Evolutionary conservation across 129 eudicot genomes (phyloP).

Genomic region (Saposhnikovia divaricata): DNA sequence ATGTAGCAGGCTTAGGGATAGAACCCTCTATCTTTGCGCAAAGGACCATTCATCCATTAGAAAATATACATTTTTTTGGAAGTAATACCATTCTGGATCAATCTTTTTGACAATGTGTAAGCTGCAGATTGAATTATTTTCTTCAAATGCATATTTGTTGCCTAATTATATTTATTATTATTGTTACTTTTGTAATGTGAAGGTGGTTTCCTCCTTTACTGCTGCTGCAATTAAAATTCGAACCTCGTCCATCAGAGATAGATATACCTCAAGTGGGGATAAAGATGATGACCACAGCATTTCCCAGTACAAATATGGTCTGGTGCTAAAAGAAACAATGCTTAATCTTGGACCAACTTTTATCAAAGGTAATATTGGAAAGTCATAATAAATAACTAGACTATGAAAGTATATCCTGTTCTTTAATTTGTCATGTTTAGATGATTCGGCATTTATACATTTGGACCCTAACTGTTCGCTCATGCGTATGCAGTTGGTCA

Average conservation of each 20-base stretch:
- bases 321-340: conserved; percentile 88
- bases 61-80: not conserved
- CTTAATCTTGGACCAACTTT: conserved; percentile 88
- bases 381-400: not conserved
- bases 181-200: conserved; percentile 2
- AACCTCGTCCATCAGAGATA: conserved; percentile 28
- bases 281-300: conserved; percentile 28
- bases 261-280: conserved; percentile 26
- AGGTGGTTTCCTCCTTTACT: conserved; percentile 77
- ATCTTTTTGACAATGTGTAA: not conserved
- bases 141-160: conserved; percentile 14
- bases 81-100: not conserved
- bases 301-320: conserved; percentile 64
- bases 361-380: conserved; percentile 59
- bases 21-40: not conserved
- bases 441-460: conserved; percentile 12
- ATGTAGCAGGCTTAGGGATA: not conserved
- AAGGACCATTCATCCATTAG: not conserved
- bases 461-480: conserved; percentile 16
- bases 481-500: conserved; percentile 87
- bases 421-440: not conserved
- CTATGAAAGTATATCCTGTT: conserved; percentile 5
- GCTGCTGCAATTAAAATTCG: conserved; percentile 74
- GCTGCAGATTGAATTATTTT: conserved; percentile 11
- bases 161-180: conserved; percentile 16